Base-by-base conservation (phyloP, 2,329 filamentous ascomycete species). In the Apiospora aurea region DNA sequence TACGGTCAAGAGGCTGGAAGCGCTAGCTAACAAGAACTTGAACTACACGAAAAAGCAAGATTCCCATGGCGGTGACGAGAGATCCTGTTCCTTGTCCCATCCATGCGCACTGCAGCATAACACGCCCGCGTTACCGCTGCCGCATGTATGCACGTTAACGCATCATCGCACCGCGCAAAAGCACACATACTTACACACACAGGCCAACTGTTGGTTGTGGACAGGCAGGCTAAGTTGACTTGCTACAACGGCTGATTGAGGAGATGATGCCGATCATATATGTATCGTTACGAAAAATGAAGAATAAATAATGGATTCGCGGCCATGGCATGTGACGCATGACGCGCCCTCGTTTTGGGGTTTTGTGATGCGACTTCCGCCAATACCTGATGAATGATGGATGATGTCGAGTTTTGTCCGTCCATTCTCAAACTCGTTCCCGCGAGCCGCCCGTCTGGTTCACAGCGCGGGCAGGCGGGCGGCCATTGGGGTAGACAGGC, bases 21-120 rank as follows among this genome's bases (percentile, higher is more conserved):
- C 53, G 26, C 34, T 64, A 64, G 18, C 2, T 2, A 38, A 18
- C 16, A 43, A 43, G 51, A 34, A 57, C 51, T 26, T 14, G 18
- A 57, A 34, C 11, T 2, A 10, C 16, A 5, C 4, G 4, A 16
- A 26, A 57, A 57, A 64, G 57, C 57, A 64, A 64, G 34, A 34
- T 41, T 64, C 8, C 34, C 57, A 41, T 64, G 57, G 57, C 57
- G 57, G 57, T 41, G 57, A 41, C 34, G 57, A 64, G 16, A 13
- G 11, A 57, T 57, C 34, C 34, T 64, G 57, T 64, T 41, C 57
- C 57, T 64, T 41, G 57, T 61, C 57, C 57, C 34, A 64, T 64
- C 34, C 57, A n/a, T n/a, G 26, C 26, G 3, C 26, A 64, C 11
- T 34, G 26, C 18, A 64, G 57, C 57, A 41, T 64, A n/a, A n/a